These are phyloP conservation scores for Aspergillus sojae DNA, from an alignment of 2,329 filamentous ascomycete genomes.

Conservation along the genomic window DNA sequence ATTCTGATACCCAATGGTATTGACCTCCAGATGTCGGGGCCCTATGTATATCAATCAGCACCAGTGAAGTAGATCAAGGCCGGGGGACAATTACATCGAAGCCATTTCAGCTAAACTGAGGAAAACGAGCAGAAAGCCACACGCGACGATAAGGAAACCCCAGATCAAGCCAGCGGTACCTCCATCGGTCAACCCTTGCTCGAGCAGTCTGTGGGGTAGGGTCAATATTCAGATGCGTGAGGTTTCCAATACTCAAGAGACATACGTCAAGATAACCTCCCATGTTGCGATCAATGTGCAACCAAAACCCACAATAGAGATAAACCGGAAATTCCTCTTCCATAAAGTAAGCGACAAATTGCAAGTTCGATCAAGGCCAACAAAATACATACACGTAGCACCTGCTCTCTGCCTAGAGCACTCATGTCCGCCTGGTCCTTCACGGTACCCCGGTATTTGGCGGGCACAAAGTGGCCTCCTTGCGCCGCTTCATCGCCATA, in stretches of 20 bases:
- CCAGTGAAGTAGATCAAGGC: neutral
- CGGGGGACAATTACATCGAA: conserved; percentile 38
- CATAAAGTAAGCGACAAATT: neutral
- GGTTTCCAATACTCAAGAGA: conserved; percentile 3
- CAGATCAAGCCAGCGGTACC: conserved; percentile 42
- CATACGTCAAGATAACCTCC: conserved; percentile 46
- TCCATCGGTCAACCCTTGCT: conserved; percentile 38
- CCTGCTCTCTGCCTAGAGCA: conserved; percentile 42
- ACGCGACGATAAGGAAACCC: conserved; percentile 36
- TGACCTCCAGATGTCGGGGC: conserved; percentile 46
- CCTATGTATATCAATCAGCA: conserved; percentile 21
- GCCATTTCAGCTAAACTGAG: conserved; percentile 47
- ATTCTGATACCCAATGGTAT: conserved; percentile 48
- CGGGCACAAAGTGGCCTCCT: neutral
- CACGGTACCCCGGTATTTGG: conserved; percentile 40
- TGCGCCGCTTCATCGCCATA: conserved; percentile 1
- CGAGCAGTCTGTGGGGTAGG: conserved; percentile 27
- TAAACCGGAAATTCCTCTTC: conserved; percentile 49
- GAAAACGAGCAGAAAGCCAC: conserved; percentile 39
- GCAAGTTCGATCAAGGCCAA: neutral
- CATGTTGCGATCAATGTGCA: conserved; percentile 48
- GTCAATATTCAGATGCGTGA: conserved; percentile 11
- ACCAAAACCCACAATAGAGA: conserved; percentile 50
- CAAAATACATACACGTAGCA: conserved; percentile 35
- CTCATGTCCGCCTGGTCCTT: conserved; percentile 42